Conservation (phyloP, 169 alveolate species). For the Eimeria zaria region DNA sequence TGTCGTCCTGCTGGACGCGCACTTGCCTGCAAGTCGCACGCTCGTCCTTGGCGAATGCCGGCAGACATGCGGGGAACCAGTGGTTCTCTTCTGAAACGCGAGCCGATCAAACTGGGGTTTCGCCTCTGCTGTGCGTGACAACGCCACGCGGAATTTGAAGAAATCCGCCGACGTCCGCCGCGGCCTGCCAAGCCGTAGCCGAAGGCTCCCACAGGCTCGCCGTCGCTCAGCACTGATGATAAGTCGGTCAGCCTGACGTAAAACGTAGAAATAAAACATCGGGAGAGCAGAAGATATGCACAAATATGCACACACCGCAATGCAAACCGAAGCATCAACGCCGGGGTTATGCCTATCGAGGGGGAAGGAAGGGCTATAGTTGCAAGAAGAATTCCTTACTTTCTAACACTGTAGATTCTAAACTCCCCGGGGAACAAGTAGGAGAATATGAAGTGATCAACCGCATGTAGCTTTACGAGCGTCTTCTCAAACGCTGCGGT, state of each 20-base stretch:
- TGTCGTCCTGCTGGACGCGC: slow-evolving; percentile 13
- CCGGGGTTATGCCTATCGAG: too few species aligned
- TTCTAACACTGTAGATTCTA: slow-evolving; percentile 63
- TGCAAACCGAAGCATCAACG: neutral
- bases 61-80: slow-evolving; percentile 4
- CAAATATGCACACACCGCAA: neutral
- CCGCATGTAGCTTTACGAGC: slow-evolving; percentile 46
- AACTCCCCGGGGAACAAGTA: slow-evolving; percentile 67
- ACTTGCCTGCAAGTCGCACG: slow-evolving; percentile 22
- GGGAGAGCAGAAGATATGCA: neutral
- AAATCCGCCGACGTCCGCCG: slow-evolving; percentile 47
- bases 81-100: slow-evolving; percentile 1
- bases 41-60: neutral
- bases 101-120: neutral
- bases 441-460: slow-evolving; percentile 52
- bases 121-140: slow-evolving; percentile 57
- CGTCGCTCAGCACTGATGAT: slow-evolving; percentile 52
- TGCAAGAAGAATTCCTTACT: neutral
- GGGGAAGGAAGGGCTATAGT: too few species aligned
- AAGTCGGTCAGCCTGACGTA: slow-evolving; percentile 49
- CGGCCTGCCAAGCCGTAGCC: slow-evolving; percentile 74
- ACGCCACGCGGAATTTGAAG: slow-evolving; percentile 23
- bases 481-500: slow-evolving; percentile 50
- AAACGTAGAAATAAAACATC: neutral
- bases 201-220: slow-evolving; percentile 67